Evolutionary conservation across 352 stramenopile species (phyloP), one percentile per base, ranked within the genome.

Genomic region (Blastocystis sp.): DNA sequence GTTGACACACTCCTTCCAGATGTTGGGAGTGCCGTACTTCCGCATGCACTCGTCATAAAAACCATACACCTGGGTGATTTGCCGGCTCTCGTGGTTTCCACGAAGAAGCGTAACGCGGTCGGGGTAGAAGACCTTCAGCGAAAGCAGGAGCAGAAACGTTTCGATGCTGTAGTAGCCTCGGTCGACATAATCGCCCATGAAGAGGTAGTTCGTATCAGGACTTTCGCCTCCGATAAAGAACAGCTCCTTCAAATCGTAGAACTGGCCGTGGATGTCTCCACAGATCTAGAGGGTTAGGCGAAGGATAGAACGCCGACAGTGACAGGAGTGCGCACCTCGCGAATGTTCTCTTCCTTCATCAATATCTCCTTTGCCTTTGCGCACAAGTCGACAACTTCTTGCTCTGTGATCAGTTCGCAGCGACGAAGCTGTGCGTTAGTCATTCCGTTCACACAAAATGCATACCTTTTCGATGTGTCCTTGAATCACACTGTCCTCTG

Each of bases 131-230:
- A 98, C 96, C 91, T 99, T 99, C 5, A 99, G 92, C 3, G 95
- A 95, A 4, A 99, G 91, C 3, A 99, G 91, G 61, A 99, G 90
- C 19, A 98, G 87, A 89, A 99, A 98, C 7, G 96, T 7, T 96
- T 34, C 28, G 28, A 34, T 34, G 28, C 28, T 34, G 28, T 34
- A 34, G 28, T 34, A 34, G 28, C 28, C 97, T 66, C 97, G 93
- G 90, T 99, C 97, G 53, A 99, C 97, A 91, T 98, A 99, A 90
- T 99, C 97, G 23, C 97, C 97, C 90, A 99, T 94, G 90, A 99
- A 99, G 3, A 99, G 91, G 91, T 99, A 99, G 91, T 99, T 99
- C 86, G 96, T 98, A 89, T 98, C 95, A 0, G 96, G 96, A 86
- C 95, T 98, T 87, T 98, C 95, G 62, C 96, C 97, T 21, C 96